Percentiles rank a stretch among this genome's conserved stretches.
Evolutionary conservation across 192 early-diverging fungal species (phyloP).

Genomic region (Coemansia biformis): DNA sequence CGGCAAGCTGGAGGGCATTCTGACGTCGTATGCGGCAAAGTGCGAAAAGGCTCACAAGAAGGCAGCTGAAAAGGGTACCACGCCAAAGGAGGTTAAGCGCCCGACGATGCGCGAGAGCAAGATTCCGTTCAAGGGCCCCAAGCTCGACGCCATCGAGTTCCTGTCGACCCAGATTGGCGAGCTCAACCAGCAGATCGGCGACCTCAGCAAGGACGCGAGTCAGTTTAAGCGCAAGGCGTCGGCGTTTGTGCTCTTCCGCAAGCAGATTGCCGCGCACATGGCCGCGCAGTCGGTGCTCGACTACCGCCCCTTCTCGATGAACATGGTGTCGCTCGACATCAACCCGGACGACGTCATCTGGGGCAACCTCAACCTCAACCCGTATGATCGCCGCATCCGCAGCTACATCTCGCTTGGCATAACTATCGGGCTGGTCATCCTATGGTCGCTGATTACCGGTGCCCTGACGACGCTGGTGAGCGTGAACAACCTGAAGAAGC

Average conservation of each 20-base stretch:
- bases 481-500: constrained; percentile 53
- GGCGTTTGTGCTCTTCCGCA: constrained; percentile 85
- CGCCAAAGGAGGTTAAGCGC: constrained; percentile 41
- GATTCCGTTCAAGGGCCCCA: constrained; percentile 54
- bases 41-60: constrained; percentile 47
- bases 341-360: constrained; percentile 78
- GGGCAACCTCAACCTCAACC: constrained; percentile 69
- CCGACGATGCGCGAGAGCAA: constrained; percentile 52
- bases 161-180: constrained; percentile 32
- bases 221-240: constrained; percentile 55
- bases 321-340: constrained; percentile 62
- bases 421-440: constrained; percentile 60
- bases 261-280: constrained; percentile 76
- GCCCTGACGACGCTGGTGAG: constrained; percentile 55
- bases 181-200: constrained; percentile 46
- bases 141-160: constrained; percentile 60
- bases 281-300: constrained; percentile 67
- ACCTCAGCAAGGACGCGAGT: constrained; percentile 31
- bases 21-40: constrained; percentile 53
- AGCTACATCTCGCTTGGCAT: constrained; percentile 52
- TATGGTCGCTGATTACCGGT: constrained; percentile 69
- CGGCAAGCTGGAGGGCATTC: constrained; percentile 51
- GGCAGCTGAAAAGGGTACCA: constrained; percentile 22
- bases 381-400: constrained; percentile 56
- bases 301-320: constrained; percentile 63